Base-by-base conservation (phyloP, 2,329 filamentous ascomycete genomes). In the Ophiosphaerella korrae region DNA sequence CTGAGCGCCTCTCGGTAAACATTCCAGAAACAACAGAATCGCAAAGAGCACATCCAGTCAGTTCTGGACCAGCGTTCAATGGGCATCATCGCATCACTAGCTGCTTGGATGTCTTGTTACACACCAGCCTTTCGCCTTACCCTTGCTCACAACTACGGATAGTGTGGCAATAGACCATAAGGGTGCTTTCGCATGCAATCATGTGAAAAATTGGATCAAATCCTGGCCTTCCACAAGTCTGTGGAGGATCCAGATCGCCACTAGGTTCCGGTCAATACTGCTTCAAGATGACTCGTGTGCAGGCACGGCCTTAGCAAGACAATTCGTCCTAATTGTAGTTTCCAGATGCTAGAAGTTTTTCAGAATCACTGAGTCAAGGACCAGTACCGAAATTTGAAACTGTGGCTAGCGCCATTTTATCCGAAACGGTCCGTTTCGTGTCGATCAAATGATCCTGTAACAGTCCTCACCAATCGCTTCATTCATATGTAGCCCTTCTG, bases 61-160 rank as follows among this genome's bases (percentile, higher is more conserved):
- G 40, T 34, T 35, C 26, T 23, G 21, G 35, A 32, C 39, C 37
- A 37, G 37, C 47, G 41, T 43, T 45, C 47, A 36, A 52, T 60
- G 54, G 52, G 52, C 54, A 55, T 52, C 54, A 55, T 40, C 45
- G 56, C 56, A 57, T 52, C 23, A 23, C 45, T 55, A 41, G 37
- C 42, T 38, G 38, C 46, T 38, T 41, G 9, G 23, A 41, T 31
- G 24, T 31, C 13, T 29, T 31, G 33, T 32, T 45, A 29, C 31
- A 18, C 42, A 42, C n/a, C 7, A 12, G 32, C 31, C 24, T 24
- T 42, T 29, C 7, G 26, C 39, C 16, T 32, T 12, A 9, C 18
- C 14, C 16, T 39, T 39, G 6, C 12, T 23, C 4, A 23, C 13
- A 18, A 24, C 36, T 39, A 12, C 18, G 12, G 18, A 12, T 39